Percentiles rank a stretch among this genome's conserved stretches.
These are phyloP conservation scores for Coemansia sp. DNA, from an alignment of 192 early-diverging fungal genomes.

Conservation along the genomic window DNA sequence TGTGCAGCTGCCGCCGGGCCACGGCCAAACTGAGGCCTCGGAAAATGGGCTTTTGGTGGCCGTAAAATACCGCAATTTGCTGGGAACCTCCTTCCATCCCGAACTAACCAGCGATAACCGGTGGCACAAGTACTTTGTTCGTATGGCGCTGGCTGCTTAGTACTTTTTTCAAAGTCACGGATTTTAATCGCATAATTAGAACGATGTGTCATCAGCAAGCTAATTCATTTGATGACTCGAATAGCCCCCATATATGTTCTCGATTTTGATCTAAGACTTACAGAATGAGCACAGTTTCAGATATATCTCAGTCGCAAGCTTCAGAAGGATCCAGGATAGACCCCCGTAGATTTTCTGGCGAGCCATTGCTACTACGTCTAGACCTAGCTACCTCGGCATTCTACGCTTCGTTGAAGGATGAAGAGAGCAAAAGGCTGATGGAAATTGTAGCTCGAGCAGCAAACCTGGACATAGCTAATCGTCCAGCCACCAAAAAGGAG, in stretches of 20 bases:
- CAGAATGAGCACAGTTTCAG: too few species aligned
- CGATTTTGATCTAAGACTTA: too few species aligned
- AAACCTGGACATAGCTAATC: constrained; percentile 24
- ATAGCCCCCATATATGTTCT: too few species aligned
- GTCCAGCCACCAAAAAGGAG: constrained; percentile 33
- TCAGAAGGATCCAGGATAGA: neutral
- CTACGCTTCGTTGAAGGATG: constrained; percentile 11
- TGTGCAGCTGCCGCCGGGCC: constrained; percentile 56
- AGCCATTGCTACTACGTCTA: constrained; percentile 44
- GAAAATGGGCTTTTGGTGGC: constrained; percentile 76
- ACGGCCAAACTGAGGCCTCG: constrained; percentile 50
- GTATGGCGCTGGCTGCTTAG: constrained; percentile 25
- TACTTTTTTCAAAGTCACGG: neutral
- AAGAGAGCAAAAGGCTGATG: constrained; percentile 23
- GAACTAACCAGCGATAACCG: constrained; percentile 88
- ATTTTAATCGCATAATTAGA: too few species aligned
- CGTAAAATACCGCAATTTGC: constrained; percentile 78
- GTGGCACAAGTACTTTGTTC: constrained; percentile 84
- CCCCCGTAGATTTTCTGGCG: constrained; percentile 17
- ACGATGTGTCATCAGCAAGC: too few species aligned
- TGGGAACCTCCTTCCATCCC: constrained; percentile 95
- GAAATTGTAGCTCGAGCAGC: constrained; percentile 22
- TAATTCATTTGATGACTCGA: too few species aligned
- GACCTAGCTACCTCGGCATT: constrained; percentile 34
- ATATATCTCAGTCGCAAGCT: too few species aligned